Conservation (phyloP, 208 protist species). For the Leishmania braziliensis region DNA sequence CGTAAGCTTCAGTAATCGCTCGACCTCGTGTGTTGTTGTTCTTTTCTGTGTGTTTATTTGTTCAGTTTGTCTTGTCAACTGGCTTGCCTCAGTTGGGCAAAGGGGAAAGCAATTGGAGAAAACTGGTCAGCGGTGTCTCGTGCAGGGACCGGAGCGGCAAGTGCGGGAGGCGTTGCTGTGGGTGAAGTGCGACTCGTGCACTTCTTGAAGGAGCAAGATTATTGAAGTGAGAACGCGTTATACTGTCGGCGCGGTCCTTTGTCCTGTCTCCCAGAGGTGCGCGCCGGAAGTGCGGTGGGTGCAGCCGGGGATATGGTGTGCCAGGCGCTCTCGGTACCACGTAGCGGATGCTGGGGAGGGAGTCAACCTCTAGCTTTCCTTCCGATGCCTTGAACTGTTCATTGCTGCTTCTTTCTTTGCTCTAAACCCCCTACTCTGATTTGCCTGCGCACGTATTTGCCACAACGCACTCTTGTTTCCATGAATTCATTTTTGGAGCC, state of each 20-base stretch:
- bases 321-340: neutral
- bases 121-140: neutral
- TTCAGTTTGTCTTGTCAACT: constrained; percentile 9
- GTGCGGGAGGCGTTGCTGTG: neutral
- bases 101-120: constrained; percentile 4
- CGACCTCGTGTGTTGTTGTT: neutral
- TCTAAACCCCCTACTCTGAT: neutral
- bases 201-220: neutral
- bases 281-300: neutral
- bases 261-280: no score
- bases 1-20: constrained; percentile 9
- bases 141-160: neutral
- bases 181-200: neutral
- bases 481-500: neutral
- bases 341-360: neutral
- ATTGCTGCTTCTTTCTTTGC: no score
- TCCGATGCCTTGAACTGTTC: neutral
- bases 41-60: neutral
- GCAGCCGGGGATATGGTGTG: no score
- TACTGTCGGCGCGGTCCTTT: neutral
- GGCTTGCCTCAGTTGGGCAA: neutral
- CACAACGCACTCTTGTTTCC: neutral
- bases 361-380: no score
- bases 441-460: neutral
- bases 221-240: neutral